Conservation (phyloP, 2,329 filamentous ascomycete genomes). For the Harringtonia aguacate region DNA sequence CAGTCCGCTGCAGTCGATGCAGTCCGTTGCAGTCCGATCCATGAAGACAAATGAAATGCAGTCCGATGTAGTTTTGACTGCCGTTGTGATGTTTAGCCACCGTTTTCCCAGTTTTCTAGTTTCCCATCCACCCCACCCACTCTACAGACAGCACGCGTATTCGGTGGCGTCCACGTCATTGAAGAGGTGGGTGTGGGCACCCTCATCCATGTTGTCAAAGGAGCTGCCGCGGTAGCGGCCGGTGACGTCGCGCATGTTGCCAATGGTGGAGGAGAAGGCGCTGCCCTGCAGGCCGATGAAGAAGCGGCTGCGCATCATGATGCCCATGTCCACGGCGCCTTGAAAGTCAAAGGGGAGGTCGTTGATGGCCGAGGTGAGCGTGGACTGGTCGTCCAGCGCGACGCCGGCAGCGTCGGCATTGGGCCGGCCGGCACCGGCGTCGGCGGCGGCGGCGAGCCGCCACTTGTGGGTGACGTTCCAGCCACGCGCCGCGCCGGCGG, state of each 20-base stretch:
- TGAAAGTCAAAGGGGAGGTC: constrained; percentile 23
- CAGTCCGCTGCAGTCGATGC: too few species aligned
- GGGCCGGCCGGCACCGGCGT: too few species aligned
- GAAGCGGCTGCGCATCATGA: constrained; percentile 20
- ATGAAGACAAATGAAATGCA: too few species aligned
- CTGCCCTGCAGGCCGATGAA: constrained; percentile 23
- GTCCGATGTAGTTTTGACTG: too few species aligned
- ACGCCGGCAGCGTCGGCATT: too few species aligned
- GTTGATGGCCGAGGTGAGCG: constrained; percentile 15
- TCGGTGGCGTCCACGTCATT: constrained; percentile 19
- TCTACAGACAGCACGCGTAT: constrained; percentile 23
- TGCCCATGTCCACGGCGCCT: constrained; percentile 21
- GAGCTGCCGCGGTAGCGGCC: constrained; percentile 24
- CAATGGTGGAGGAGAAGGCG: constrained; percentile 21
- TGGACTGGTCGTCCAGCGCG: constrained; percentile 9
- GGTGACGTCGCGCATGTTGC: constrained; percentile 21
- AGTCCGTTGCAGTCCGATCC: too few species aligned
- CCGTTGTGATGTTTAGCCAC: too few species aligned
- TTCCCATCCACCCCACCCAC: not conserved
- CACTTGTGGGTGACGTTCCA: constrained; percentile 25
- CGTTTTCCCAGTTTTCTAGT: not conserved
- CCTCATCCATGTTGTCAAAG: constrained; percentile 17
- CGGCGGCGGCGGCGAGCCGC: constrained; percentile 12
- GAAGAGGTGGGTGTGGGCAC: constrained; percentile 21
- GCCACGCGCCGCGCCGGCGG: constrained; percentile 18